A percentile compares a stretch with the other conserved stretches of the same genome.
These are phyloP conservation scores for Debaryomyces psychrophilus DNA, from an alignment of 1,139 yeast species.

Conservation along the genomic window DNA sequence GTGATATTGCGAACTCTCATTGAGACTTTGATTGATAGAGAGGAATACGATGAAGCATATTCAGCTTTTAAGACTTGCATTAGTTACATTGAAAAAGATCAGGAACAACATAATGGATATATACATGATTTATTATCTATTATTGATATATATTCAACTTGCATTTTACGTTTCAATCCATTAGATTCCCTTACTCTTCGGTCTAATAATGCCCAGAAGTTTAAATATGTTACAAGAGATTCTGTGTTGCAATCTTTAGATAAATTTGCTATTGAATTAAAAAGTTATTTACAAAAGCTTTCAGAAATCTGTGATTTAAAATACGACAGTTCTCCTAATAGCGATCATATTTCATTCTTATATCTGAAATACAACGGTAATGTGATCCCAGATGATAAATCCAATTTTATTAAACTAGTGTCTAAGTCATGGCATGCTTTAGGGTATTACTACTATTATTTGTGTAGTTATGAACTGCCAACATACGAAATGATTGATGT, in stretches of 20 bases:
- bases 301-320: slow-evolving; percentile 30
- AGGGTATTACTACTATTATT: slow-evolving; percentile 38
- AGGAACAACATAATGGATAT: slow-evolving; percentile 36
- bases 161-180: slow-evolving; percentile 44
- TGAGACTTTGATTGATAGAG: slow-evolving; percentile 36
- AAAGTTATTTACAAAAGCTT: slow-evolving; percentile 28
- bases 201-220: slow-evolving; percentile 21
- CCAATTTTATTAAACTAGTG: slow-evolving; percentile 34
- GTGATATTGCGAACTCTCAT: slow-evolving; percentile 37
- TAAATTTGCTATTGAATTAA: slow-evolving; percentile 24
- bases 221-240: slow-evolving; percentile 30
- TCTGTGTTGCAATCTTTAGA: slow-evolving; percentile 27
- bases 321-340: slow-evolving; percentile 27
- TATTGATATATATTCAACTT: slow-evolving; percentile 40
- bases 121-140: slow-evolving; percentile 39
- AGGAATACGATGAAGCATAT: slow-evolving; percentile 49
- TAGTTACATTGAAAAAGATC: slow-evolving; percentile 38
- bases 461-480: slow-evolving; percentile 34
- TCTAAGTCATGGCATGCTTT: slow-evolving; percentile 45
- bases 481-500: slow-evolving; percentile 23
- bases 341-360: slow-evolving; percentile 37
- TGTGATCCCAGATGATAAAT: slow-evolving; percentile 32
- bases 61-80: slow-evolving; percentile 46
- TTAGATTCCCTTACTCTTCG: slow-evolving; percentile 27
- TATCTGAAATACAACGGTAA: slow-evolving; percentile 42